Evolutionary conservation across 805 yeast species (phyloP).

Genomic region (Candida jianshihensis): DNA sequence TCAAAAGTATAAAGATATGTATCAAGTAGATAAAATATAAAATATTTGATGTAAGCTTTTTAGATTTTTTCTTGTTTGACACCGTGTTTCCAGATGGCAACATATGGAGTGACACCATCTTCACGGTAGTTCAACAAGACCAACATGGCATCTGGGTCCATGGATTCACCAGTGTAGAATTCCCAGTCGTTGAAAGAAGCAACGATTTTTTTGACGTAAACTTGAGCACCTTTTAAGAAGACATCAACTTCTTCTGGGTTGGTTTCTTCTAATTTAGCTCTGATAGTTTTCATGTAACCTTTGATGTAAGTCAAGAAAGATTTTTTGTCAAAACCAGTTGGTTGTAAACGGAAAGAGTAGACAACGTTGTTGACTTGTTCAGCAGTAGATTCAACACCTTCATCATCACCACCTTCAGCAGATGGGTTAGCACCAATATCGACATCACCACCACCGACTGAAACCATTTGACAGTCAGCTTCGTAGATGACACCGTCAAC

Average conservation of each 20-base stretch:
- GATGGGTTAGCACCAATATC: conserved; percentile 99
- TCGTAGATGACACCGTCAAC: conserved; percentile 93
- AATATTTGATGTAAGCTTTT: conserved; percentile 19
- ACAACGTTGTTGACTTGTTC: conserved; percentile 97
- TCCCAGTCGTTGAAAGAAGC: conserved; percentile 98
- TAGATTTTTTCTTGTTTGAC: conserved; percentile 83
- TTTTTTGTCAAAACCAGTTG: conserved; percentile 95
- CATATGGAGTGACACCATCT: conserved; percentile 97
- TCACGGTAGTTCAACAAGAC: conserved; percentile 99
- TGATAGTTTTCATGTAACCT: conserved; percentile 97
- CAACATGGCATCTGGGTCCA: conserved; percentile 99
- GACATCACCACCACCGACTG: conserved; percentile 83
- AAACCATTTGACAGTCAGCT: conserved; percentile 93
- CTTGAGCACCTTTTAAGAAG: conserved; percentile 96
- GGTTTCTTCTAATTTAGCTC: conserved; percentile 82
- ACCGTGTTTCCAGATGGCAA: conserved; percentile 99
- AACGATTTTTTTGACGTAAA: conserved; percentile 93
- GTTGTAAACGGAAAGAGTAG: conserved; percentile 96
- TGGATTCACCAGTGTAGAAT: conserved; percentile 98
- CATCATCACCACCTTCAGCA: conserved; percentile 87
- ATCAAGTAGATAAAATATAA: too few relatives aligned
- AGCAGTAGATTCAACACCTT: conserved; percentile 71
- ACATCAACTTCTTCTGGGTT: conserved; percentile 80
- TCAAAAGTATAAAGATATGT: too few relatives aligned
- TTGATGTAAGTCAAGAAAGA: conserved; percentile 94